Base-by-base conservation (phyloP, 495 filamentous ascomycete species). In the Lichenothelia convexa region DNA sequence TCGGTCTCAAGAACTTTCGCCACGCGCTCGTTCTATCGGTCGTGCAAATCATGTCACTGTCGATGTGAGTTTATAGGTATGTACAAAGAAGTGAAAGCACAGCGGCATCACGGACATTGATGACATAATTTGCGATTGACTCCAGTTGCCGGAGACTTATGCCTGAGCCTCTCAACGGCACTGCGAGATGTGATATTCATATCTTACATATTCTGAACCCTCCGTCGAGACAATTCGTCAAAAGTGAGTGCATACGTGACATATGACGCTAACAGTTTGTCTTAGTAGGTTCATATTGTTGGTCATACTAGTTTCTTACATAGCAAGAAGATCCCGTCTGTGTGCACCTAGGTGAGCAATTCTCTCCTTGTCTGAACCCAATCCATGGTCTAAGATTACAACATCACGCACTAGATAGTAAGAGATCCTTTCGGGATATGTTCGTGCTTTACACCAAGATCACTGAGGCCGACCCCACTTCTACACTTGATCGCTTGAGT, bases 91-190 rank as follows among this genome's bases (percentile, higher is more conserved):
- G 13, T 4, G n/a, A 18, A 11, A 17, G 21, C 15, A 9, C 21
- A 5, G n/a, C 32, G 9, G 27, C 39, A 12, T 41, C 13, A 18
- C 18, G 20, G 13, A n/a, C 31, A 17, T 13, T 42, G 84, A 91
- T 87, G 83, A 70, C 57, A 80, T 89, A 93, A 93, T 93, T 93
- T 93, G 84, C 84, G 84, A 84, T 84, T 85, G 83, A 93, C 75
- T 61, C 60, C 53, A 60, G 40, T 55, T 57, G 59, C 68, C 75
- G 74, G 83, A 80, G 62, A 58, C 77, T 70, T 79, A 75, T 74
- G 82, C 84, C 81, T 70, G 80, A 68, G 75, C 65, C 63, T 79
- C 70, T 61, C 73, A 76, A 79, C 75, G 75, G 68, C 53, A 45
- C 59, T 64, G 63, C n/a, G 54, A 46, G 53, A 68, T 46, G 64